Evolutionary conservation across 2,329 filamentous ascomycete genomes (phyloP).

Genomic region (Chaetomium olivaceum): DNA sequence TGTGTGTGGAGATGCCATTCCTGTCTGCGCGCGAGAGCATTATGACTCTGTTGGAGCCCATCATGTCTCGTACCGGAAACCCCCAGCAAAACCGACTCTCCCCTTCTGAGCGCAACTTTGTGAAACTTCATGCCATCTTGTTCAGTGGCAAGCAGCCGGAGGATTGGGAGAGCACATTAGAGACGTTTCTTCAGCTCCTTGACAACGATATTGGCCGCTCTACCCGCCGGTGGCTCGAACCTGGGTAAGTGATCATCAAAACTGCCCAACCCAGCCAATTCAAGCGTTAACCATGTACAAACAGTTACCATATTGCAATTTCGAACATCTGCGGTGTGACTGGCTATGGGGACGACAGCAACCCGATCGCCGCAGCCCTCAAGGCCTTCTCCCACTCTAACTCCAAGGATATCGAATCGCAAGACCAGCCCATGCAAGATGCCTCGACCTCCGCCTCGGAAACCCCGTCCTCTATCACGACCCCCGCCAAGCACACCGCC

Average conservation of each 20-base stretch:
- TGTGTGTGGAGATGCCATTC: conserved; percentile 70
- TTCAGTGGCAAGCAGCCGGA: conserved; percentile 56
- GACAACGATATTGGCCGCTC: conserved; percentile 57
- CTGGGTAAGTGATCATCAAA: conserved; percentile 39
- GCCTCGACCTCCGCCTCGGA: conserved; percentile 1
- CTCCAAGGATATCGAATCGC: conserved; percentile 20
- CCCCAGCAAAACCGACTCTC: conserved; percentile 42
- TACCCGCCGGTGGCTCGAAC: conserved; percentile 53
- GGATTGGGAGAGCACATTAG: conserved; percentile 46
- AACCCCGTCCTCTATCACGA: neutral
- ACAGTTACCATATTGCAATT: conserved; percentile 56
- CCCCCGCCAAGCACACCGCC: conserved; percentile 17
- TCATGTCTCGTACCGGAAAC: conserved; percentile 41
- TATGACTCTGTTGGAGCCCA: conserved; percentile 65
- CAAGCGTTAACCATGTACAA: neutral
- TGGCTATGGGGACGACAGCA: conserved; percentile 54
- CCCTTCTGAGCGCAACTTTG: conserved; percentile 59
- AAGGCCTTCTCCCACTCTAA: conserved; percentile 37
- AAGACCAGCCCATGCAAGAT: conserved; percentile 31
- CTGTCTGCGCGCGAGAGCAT: conserved; percentile 68
- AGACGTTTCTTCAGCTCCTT: conserved; percentile 55
- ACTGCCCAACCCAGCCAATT: neutral
- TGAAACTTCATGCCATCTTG: conserved; percentile 64
- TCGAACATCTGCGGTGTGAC: conserved; percentile 55
- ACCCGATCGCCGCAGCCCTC: conserved; percentile 48